phyloP scores from a whole-genome alignment of 2,329 filamentous ascomycete genomes.

The Talaromyces funiculosus region DNA sequence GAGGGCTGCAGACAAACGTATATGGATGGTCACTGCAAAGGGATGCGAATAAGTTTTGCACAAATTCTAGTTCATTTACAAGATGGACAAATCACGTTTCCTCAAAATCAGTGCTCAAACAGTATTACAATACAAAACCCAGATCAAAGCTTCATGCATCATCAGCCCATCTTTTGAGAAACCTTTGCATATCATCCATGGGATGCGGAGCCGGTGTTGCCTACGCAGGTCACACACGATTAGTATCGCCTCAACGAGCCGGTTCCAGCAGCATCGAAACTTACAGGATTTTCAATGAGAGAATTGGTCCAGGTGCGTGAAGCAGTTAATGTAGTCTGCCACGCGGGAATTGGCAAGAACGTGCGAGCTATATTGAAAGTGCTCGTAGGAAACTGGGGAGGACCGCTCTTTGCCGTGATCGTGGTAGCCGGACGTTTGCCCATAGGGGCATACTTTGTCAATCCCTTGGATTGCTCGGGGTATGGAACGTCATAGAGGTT shows the following conservation, averaged over 20 bases:
- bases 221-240: slow-evolving; percentile 31
- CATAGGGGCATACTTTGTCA: slow-evolving; percentile 58
- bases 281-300: slow-evolving; percentile 56
- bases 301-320: slow-evolving; percentile 46
- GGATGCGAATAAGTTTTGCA: not conserved
- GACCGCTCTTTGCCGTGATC: slow-evolving; percentile 49
- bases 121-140: not conserved
- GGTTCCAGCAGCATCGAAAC: slow-evolving; percentile 23
- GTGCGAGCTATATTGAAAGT: slow-evolving; percentile 48
- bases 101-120: not conserved
- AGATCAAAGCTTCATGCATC: not conserved
- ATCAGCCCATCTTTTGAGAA: slow-evolving; percentile 56
- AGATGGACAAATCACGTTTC: not conserved
- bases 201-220: slow-evolving; percentile 49
- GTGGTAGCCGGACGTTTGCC: slow-evolving; percentile 54
- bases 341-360: slow-evolving; percentile 42
- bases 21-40: no score
- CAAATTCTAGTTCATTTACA: not conserved
- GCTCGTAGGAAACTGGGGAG: slow-evolving; percentile 52
- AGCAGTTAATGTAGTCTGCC: slow-evolving; percentile 48
- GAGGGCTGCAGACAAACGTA: not conserved
- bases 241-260: not conserved
- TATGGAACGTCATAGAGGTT: slow-evolving; percentile 43
- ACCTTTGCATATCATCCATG: slow-evolving; percentile 52
- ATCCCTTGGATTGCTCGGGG: slow-evolving; percentile 49